Percentiles rank a stretch among this genome's conserved stretches.
Conservation (phyloP, 2,329 filamentous ascomycete species). For the Ceratocystis eucalypticola region DNA sequence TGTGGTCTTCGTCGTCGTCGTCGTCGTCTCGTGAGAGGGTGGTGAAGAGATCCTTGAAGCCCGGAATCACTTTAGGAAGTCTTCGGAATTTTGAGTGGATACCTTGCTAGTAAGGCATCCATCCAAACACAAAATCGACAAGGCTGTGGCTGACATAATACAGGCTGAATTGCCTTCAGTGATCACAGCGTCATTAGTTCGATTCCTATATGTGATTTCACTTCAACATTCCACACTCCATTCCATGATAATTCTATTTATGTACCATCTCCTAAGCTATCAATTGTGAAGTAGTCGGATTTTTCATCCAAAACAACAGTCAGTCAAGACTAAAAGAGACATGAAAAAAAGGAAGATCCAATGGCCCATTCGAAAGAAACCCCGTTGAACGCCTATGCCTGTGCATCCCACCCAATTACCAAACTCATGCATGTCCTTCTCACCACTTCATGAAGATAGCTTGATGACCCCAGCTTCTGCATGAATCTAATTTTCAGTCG, state of each 20-base stretch:
- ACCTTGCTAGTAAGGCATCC: constrained; percentile 18
- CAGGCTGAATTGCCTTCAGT: too few relatives aligned
- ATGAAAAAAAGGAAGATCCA: constrained; percentile 10
- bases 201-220: neutral
- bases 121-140: constrained; percentile 3
- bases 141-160: constrained; percentile 18
- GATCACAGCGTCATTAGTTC: neutral
- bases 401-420: neutral
- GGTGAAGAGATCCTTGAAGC: constrained; percentile 16
- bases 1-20: constrained; percentile 17
- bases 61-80: constrained; percentile 16
- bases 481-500: neutral
- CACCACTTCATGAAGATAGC: neutral
- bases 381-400: constrained; percentile 6
- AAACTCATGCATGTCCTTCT: constrained; percentile 8
- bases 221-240: neutral
- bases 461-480: neutral
- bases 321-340: constrained; percentile 4
- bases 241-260: neutral
- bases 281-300: neutral
- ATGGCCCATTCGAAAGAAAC: neutral
- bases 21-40: constrained; percentile 14
- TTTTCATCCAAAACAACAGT: neutral
- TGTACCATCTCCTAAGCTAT: neutral
- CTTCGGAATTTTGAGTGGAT: constrained; percentile 19